phyloP scores from a whole-genome alignment of 148 eudicot genomes.

The Limonium bicolor region DNA sequence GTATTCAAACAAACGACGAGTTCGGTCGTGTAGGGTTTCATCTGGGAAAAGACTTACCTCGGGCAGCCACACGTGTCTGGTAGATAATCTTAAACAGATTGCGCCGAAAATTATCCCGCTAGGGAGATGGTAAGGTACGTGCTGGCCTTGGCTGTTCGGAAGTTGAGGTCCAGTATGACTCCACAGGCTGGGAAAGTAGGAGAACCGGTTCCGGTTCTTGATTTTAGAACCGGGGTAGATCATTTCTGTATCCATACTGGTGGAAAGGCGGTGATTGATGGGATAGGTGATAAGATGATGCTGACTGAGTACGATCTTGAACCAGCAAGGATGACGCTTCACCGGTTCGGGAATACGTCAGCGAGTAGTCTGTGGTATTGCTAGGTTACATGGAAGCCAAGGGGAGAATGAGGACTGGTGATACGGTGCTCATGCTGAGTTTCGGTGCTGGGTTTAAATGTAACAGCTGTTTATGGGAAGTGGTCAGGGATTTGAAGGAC shows the following conservation, averaged over 20 bases:
- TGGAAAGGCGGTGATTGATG: conserved; percentile 53
- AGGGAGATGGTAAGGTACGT: conserved; percentile 31
- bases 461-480: conserved; percentile 68
- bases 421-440: conserved; percentile 35
- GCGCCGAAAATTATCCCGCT: conserved; percentile 46
- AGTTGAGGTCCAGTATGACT: neutral
- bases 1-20: conserved; percentile 54
- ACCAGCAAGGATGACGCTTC: conserved; percentile 55
- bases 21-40: conserved; percentile 40
- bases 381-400: conserved; percentile 50
- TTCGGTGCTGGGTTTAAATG: conserved; percentile 65
- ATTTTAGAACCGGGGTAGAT: conserved; percentile 35
- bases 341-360: conserved; percentile 47
- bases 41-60: conserved; percentile 48
- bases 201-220: conserved; percentile 7
- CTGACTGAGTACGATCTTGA: conserved; percentile 26
- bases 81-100: conserved; percentile 34
- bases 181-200: neutral
- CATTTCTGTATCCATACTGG: conserved; percentile 52
- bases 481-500: conserved; percentile 37
- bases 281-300: conserved; percentile 24
- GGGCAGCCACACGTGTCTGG: conserved; percentile 47
- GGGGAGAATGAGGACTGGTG: conserved; percentile 34
- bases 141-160: conserved; percentile 3
- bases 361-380: conserved; percentile 51